phyloP scores from a whole-genome alignment of 306 rosid genomes.

The Vigna mungo region DNA sequence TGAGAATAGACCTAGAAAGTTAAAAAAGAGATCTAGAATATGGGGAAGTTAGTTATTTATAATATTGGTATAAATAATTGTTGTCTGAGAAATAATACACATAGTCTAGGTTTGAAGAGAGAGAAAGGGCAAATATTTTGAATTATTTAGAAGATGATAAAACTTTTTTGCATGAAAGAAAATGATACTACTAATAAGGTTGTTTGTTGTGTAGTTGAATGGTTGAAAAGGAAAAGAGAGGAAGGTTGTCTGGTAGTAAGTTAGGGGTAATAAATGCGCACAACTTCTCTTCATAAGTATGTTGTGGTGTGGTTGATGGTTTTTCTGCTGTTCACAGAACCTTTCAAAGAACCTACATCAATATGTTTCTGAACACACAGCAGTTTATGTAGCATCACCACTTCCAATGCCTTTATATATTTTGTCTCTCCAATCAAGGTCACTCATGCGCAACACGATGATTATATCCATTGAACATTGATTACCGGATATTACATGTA shows the following conservation, averaged over 20 bases:
- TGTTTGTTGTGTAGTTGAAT: slow-evolving; percentile 32
- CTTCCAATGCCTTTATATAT: slow-evolving; percentile 41
- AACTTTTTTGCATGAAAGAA: background rate
- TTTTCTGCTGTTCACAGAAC: slow-evolving; percentile 34
- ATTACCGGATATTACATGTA: slow-evolving; percentile 36
- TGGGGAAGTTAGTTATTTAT: no score
- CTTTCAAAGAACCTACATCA: slow-evolving; percentile 46
- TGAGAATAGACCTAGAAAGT: no score
- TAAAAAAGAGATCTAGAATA: no score
- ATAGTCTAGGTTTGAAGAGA: no score
- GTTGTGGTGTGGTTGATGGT: slow-evolving; percentile 39
- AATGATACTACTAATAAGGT: background rate
- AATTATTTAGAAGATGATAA: no score
- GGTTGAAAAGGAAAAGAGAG: slow-evolving; percentile 24
- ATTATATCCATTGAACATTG: slow-evolving; percentile 68
- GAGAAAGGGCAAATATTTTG: background rate
- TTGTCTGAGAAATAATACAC: no score
- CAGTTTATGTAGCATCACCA: slow-evolving; percentile 49
- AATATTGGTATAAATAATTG: no score
- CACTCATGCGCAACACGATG: slow-evolving; percentile 60
- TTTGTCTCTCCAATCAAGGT: slow-evolving; percentile 45
- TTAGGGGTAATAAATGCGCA: slow-evolving; percentile 30
- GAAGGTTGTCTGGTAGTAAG: slow-evolving; percentile 37
- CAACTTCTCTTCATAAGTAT: slow-evolving; percentile 48
- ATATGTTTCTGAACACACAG: slow-evolving; percentile 45